Conservation (phyloP, 306 rosid genomes). For the Quercus mongolica region DNA sequence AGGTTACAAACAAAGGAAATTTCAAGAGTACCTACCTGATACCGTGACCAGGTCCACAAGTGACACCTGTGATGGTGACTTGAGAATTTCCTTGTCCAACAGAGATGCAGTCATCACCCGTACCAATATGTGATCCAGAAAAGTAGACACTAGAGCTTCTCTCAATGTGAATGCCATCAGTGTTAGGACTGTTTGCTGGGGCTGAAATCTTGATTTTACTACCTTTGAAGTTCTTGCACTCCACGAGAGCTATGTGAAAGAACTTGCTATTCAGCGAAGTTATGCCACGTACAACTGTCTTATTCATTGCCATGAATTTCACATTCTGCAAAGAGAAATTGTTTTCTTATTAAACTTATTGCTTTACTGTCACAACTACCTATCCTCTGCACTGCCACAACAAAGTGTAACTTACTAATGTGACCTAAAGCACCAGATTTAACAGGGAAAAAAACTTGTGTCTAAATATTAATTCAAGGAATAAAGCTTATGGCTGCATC, state of each 20-base stretch:
- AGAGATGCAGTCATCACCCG: constrained; percentile 51
- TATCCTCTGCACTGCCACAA: background rate
- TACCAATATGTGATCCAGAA: constrained; percentile 25
- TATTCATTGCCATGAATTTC: constrained; percentile 41
- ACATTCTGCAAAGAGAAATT: constrained; percentile 31
- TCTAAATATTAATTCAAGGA: background rate
- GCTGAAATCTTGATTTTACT: constrained; percentile 40
- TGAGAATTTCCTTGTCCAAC: constrained; percentile 49
- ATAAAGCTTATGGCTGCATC: background rate
- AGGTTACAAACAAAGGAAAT: background rate
- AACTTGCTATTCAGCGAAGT: constrained; percentile 48
- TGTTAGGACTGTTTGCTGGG: constrained; percentile 43
- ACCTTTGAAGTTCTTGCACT: constrained; percentile 44
- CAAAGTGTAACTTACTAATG: background rate
- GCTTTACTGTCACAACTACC: background rate
- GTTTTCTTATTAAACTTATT: background rate
- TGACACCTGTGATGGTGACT: constrained; percentile 31
- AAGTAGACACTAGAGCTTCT: constrained; percentile 35
- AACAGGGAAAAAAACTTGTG: background rate
- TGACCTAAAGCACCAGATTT: background rate
- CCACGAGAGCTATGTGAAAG: constrained; percentile 48
- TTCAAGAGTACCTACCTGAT: constrained; percentile 38
- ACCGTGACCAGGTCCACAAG: constrained; percentile 55
- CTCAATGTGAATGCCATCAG: constrained; percentile 49
- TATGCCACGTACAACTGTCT: constrained; percentile 34